phyloP scores from a whole-genome alignment of 345 rosid species.

The Erysimum cheiranthoides region DNA sequence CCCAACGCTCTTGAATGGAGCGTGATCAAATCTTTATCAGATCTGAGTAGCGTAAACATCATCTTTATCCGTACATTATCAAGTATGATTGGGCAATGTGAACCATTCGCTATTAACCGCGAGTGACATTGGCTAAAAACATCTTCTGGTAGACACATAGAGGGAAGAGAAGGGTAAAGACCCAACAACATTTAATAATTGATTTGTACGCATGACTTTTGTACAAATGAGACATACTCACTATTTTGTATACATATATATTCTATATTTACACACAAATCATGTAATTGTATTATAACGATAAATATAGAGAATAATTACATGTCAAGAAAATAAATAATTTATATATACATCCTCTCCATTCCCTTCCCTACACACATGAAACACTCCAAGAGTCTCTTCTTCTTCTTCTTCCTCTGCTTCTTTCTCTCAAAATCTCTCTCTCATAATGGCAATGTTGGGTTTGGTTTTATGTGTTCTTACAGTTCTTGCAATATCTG shows the following conservation, averaged over 20 bases:
- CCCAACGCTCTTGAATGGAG: slow-evolving; percentile 21
- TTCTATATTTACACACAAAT: background rate
- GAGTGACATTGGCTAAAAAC: slow-evolving; percentile 2
- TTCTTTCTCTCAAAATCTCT: slow-evolving; percentile 13
- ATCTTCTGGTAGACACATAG: slow-evolving; percentile 34
- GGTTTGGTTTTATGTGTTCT: slow-evolving; percentile 30
- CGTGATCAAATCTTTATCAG: background rate
- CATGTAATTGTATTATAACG: background rate
- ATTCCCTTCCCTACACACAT: slow-evolving; percentile 39
- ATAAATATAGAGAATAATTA: slow-evolving; percentile 23
- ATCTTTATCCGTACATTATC: slow-evolving; percentile 14
- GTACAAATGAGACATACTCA: slow-evolving; percentile 13
- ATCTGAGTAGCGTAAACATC: slow-evolving; percentile 28
- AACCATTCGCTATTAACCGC: background rate
- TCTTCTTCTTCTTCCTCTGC: slow-evolving; percentile 27
- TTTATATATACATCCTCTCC: slow-evolving; percentile 33
- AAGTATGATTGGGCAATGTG: background rate
- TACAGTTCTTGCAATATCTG: slow-evolving; percentile 43
- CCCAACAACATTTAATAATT: slow-evolving; percentile 13
- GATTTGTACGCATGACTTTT: slow-evolving; percentile 28
- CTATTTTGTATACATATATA: background rate
- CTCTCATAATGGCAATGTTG: slow-evolving; percentile 39
- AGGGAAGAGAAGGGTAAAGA: slow-evolving; percentile 10
- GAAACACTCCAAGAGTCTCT: slow-evolving; percentile 21
- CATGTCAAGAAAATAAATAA: slow-evolving; percentile 7